phyloP scores from a whole-genome alignment of 1,139 yeast species.

The Spencermartinsiella ligniputridi region DNA sequence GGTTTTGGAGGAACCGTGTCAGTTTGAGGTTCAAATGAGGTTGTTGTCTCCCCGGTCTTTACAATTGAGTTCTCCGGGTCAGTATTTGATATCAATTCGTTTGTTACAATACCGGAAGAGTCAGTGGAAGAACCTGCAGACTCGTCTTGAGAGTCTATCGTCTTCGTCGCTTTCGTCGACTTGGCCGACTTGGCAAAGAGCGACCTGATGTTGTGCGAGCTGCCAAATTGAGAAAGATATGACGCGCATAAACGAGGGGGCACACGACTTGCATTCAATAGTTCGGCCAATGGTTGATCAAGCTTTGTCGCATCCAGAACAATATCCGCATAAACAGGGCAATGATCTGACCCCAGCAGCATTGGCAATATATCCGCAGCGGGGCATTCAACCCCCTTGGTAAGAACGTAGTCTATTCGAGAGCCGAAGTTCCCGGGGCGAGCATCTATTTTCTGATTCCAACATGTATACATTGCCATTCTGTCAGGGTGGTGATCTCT shows the following conservation, averaged over 20 bases:
- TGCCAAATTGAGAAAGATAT: constrained; percentile 13
- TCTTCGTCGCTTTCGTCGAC: not conserved
- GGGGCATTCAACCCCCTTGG: constrained; percentile 39
- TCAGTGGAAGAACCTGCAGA: too few relatives aligned
- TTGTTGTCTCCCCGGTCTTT: not conserved
- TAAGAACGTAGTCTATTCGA: constrained; percentile 70
- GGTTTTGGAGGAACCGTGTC: not conserved
- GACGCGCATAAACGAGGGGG: constrained; percentile 12
- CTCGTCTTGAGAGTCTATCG: too few relatives aligned
- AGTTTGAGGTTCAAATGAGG: not conserved
- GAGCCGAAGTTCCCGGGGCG: constrained; percentile 85
- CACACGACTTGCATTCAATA: not conserved
- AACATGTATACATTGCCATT: constrained; percentile 76
- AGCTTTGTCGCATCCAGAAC: constrained; percentile 11
- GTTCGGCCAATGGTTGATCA: not conserved
- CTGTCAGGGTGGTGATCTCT: constrained; percentile 55
- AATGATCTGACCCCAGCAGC: constrained; percentile 86
- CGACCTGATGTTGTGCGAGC: constrained; percentile 10
- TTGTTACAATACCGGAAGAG: too few relatives aligned
- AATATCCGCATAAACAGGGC: constrained; percentile 80
- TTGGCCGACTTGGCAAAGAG: constrained; percentile 12
- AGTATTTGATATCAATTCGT: not conserved
- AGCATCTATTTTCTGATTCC: constrained; percentile 81
- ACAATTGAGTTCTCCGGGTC: too few relatives aligned
- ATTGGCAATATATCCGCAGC: constrained; percentile 64